Conservation (phyloP, 2,329 filamentous ascomycete species). For the Xylariaceae sp. region DNA sequence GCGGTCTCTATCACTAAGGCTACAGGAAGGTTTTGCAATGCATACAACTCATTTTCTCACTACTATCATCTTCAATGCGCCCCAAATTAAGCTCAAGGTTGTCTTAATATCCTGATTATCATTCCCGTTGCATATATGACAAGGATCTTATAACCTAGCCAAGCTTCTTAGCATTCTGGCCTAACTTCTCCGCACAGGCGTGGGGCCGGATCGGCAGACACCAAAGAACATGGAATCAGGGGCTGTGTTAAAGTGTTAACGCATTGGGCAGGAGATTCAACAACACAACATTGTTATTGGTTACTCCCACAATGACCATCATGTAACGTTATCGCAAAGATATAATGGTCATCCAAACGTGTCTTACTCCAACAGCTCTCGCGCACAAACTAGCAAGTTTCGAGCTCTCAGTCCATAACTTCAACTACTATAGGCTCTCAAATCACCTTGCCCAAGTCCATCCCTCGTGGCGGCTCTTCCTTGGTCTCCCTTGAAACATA, state of each 20-base stretch:
- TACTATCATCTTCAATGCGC: not conserved
- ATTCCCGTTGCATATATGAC: conserved; percentile 2
- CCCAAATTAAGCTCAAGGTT: not conserved
- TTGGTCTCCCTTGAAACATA: conserved; percentile 5
- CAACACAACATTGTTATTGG: conserved; percentile 13
- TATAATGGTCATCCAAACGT: conserved; percentile 8
- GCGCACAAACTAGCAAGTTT: not conserved
- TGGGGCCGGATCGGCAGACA: not conserved
- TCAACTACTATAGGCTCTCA: not conserved
- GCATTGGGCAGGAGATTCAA: conserved; percentile 21
- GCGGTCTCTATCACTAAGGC: too few relatives aligned
- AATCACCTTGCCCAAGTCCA: conserved; percentile 1
- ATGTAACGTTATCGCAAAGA: conserved; percentile 1
- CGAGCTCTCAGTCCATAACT: not conserved
- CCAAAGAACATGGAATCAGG: not conserved
- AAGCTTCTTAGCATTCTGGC: conserved; percentile 10
- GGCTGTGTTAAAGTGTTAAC: conserved; percentile 3
- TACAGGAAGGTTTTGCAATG: not conserved
- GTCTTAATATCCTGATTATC: conserved; percentile 6
- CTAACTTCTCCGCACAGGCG: not conserved
- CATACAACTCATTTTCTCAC: not conserved
- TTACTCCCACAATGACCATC: not conserved
- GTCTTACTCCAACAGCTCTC: not conserved
- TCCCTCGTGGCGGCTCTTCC: not conserved
- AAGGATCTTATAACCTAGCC: not conserved